Evolutionary conservation across 2,329 filamentous ascomycete genomes (phyloP).

Genomic region (Penicillium freii): DNA sequence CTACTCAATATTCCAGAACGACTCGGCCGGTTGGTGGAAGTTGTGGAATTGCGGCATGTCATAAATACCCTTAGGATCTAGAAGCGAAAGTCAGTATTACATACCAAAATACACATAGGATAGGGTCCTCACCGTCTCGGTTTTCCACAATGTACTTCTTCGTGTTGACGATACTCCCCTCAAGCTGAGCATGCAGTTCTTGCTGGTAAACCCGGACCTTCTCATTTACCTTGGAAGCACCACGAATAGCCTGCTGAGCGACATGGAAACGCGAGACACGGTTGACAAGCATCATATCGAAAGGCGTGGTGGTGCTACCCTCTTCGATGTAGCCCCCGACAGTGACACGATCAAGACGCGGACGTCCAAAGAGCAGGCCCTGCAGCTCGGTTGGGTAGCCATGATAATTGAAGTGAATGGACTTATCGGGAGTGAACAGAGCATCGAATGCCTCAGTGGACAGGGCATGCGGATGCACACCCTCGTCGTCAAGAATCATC

Average conservation of each 20-base stretch:
- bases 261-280: conserved; percentile 60
- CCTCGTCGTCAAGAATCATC: conserved; percentile 59
- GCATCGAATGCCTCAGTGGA: conserved; percentile 52
- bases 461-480: conserved; percentile 59
- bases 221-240: conserved; percentile 50
- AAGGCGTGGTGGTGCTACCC: conserved; percentile 65
- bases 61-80: conserved; percentile 56
- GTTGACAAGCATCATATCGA: conserved; percentile 68
- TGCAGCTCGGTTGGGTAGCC: conserved; percentile 62
- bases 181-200: conserved; percentile 49
- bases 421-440: conserved; percentile 57
- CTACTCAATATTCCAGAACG: not conserved
- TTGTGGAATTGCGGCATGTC: conserved; percentile 38
- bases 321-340: conserved; percentile 64
- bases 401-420: conserved; percentile 66
- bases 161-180: conserved; percentile 49
- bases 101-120: not conserved
- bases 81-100: conserved; percentile 4
- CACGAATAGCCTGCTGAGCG: conserved; percentile 54
- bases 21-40: not conserved
- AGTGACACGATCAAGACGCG: conserved; percentile 51
- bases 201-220: conserved; percentile 48
- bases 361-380: conserved; percentile 60
- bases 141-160: conserved; percentile 53
- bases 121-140: conserved; percentile 49